Evolutionary conservation across 768 basidiomycete genomes (phyloP).

Genomic region (Lepiota subincarnata): DNA sequence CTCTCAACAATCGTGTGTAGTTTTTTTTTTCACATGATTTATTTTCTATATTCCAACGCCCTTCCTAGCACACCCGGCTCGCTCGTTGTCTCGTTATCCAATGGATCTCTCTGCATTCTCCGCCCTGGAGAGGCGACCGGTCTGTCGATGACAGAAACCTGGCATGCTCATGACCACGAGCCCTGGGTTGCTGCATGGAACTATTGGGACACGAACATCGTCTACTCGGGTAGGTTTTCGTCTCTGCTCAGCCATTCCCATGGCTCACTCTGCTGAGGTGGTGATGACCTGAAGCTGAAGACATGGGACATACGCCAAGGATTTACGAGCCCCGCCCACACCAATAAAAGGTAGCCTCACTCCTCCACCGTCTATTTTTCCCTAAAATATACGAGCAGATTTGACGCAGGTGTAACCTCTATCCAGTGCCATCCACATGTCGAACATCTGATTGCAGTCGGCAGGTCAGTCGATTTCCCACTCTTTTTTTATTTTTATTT

Average conservation of each 20-base stretch:
- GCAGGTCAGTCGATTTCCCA: constrained; percentile 55
- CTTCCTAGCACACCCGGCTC: constrained; percentile 43
- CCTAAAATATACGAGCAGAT: constrained; percentile 45
- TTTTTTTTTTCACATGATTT: background rate
- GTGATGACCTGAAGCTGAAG: constrained; percentile 89
- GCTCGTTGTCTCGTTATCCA: constrained; percentile 78
- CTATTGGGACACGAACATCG: constrained; percentile 71
- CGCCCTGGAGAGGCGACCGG: constrained; percentile 40
- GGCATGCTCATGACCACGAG: constrained; percentile 91
- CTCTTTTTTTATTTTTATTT: background rate
- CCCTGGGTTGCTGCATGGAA: constrained; percentile 94
- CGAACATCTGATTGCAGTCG: constrained; percentile 84
- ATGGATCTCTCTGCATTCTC: constrained; percentile 68
- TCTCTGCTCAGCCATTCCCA: background rate
- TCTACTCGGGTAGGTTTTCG: constrained; percentile 72
- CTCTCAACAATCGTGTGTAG: constrained; percentile 39
- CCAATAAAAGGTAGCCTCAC: constrained; percentile 61
- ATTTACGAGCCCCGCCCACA: constrained; percentile 52
- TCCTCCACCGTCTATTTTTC: background rate
- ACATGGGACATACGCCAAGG: constrained; percentile 83
- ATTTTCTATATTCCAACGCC: background rate
- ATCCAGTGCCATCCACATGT: constrained; percentile 80
- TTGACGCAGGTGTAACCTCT: constrained; percentile 88
- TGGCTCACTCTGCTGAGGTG: constrained; percentile 47
- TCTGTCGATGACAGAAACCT: constrained; percentile 48